Evolutionary conservation across 139 green algal genomes (phyloP), one percentile per base, ranked within the genome.

Genomic region (Micractinium sp.): DNA sequence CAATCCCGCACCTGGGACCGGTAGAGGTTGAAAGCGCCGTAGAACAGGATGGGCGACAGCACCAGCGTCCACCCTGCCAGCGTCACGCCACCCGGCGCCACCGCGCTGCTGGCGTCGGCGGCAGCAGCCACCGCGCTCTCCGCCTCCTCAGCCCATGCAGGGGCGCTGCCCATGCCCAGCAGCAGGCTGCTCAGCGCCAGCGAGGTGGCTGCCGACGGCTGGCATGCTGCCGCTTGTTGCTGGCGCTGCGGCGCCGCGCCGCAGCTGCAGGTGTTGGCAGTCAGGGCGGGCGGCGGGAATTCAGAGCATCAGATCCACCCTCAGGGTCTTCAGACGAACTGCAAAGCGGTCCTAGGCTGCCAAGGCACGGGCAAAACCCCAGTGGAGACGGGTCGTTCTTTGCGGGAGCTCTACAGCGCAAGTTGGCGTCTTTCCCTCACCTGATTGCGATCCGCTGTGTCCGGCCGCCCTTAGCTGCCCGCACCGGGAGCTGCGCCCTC

Each of bases 11-110:
- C 31, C 67, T 60, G 78, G 20, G 63, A 71, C 27, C 89, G 77
- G 39, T 92, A 92, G 27, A 90, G 4, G 33, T 66, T 81, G 85
- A 92, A 92, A 27, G 75, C 20, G 5, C 35, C 78, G 38, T 92
- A 92, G 29, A 92, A 81, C 12, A 82, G 0, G 36, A 92, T 56
- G 53, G 89, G 89, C 15, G 73, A 81, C 25, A 91, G 69, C 0
- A 63, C 31, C 29, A 92, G 39, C 27, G 35, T 23, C 56, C 36
- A 79, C 25, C 29, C 84, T 15, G 27, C n/a, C 61, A 56, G 19
- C 2, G 39, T 61, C 18, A 38, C 36, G 66, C 66, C 85, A 3
- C 18, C 19, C 76, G 39, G 35, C 20, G 39, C 38, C 14, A 38
- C 33, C n/a, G 69, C 25, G 27, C 36, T 27, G 69, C 27, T 13